Evolutionary conservation across 139 green algal genomes (phyloP), one percentile per base, ranked within the genome.

Genomic region (Chlorella sorokiniana): DNA sequence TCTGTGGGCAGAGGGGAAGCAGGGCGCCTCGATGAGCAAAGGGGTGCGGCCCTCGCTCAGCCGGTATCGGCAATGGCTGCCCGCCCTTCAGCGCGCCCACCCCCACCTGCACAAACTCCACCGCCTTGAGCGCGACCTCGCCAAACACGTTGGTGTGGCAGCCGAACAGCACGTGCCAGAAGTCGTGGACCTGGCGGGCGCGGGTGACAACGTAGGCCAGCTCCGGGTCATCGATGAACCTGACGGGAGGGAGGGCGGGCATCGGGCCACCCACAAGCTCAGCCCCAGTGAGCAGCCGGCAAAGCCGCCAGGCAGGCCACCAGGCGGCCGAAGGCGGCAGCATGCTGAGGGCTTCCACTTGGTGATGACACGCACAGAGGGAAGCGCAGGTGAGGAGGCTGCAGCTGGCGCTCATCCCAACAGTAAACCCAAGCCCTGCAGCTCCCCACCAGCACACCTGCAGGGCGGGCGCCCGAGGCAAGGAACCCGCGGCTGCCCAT

Each of bases 121-220:
- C 65, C 31, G 91, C 91, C 76, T 99, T 99, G n/a, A 99, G 89
- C 7, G 95, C 92, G 70, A 98, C 83, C 90, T 99, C 96, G 0
- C 96, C 96, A 83, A 96, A 91, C 14, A 98, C 94, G 76, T 94
- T 98, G 52, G 96, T 99, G 78, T 93, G 91, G 84, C 92, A 96
- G 72, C 72, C 94, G 83, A 98, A 98, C n/a, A 99, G 82, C 6
- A 97, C 92, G 83, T 99, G 96, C 96, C 96, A 99, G 20, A 98
- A 94, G 90, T 98, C 94, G 73, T 98, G 95, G n/a, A 96, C 91
- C 81, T 98, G 91, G 3, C 95, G 85, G n/a, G 87, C 89, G 18
- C 96, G 84, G 29, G 80, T 80, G 8, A 93, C 90, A 5, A 98
- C 93, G 69, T 97, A 99, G 0, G 96, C 96, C 59, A 98, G 86